Conservation (phyloP, 2,329 filamentous ascomycete genomes). For the Fusarium praegraminearum region DNA sequence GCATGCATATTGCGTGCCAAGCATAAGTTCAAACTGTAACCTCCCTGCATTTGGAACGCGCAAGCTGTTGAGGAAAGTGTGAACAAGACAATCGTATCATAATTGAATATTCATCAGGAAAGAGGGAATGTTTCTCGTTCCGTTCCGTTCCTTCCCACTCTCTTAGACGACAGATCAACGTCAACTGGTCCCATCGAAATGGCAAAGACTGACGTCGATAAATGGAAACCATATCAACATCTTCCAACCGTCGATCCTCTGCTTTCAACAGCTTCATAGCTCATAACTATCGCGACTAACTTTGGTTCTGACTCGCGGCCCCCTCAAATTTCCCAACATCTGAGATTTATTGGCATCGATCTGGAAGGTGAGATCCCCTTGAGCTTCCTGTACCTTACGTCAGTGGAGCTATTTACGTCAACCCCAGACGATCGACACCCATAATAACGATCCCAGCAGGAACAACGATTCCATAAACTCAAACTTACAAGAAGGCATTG, state of each 20-base stretch:
- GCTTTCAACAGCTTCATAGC: neutral
- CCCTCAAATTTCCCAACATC: neutral
- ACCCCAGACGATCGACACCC: constrained; percentile 26
- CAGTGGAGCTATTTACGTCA: constrained; percentile 25
- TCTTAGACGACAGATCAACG: neutral
- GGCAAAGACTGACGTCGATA: constrained; percentile 15
- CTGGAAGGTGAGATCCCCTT: neutral
- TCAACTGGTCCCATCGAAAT: neutral
- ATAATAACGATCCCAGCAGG: constrained; percentile 7
- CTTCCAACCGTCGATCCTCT: constrained; percentile 5
- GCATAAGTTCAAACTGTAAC: neutral
- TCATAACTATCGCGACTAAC: neutral
- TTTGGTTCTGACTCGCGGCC: constrained; percentile 26
- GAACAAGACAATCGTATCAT: neutral
- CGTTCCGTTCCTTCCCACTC: neutral
- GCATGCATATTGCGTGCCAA: constrained; percentile 3
- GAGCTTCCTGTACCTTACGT: neutral
- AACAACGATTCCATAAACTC: constrained; percentile 22
- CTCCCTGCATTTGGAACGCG: constrained; percentile 9
- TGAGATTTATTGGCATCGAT: constrained; percentile 16
- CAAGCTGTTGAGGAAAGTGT: neutral
- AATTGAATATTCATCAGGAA: constrained; percentile 3
- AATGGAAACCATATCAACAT: constrained; percentile 2
- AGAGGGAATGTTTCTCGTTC: neutral
- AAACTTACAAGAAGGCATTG: constrained; percentile 8